phyloP scores from a whole-genome alignment of 2,329 filamentous ascomycete species.

The Ramichloridium luteum region DNA sequence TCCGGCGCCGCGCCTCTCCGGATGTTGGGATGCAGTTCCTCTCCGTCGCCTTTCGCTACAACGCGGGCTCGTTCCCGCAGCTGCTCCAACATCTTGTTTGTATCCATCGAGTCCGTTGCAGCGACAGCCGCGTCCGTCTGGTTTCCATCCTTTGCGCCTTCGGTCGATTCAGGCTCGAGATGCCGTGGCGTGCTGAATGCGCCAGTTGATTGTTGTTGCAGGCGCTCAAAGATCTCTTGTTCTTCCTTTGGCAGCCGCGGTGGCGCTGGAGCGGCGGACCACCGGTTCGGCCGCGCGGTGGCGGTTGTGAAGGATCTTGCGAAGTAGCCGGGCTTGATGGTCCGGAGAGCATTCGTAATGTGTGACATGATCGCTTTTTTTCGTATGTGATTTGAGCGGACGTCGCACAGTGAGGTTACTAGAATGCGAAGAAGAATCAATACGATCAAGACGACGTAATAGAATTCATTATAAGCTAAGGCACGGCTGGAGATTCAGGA shows the following conservation, averaged over 20 bases:
- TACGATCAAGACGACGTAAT: neutral
- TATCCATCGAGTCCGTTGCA: slow-evolving; percentile 10
- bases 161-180: slow-evolving; percentile 19
- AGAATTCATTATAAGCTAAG: no score
- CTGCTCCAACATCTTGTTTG: slow-evolving; percentile 18
- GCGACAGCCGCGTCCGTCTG: slow-evolving; percentile 4
- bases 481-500: slow-evolving; percentile 2
- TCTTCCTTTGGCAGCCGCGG: slow-evolving; percentile 78
- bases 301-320: slow-evolving; percentile 27
- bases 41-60: slow-evolving; percentile 45
- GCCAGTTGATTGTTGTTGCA: slow-evolving; percentile 65
- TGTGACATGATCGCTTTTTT: neutral
- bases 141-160: slow-evolving; percentile 4
- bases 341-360: no score
- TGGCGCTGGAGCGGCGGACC: slow-evolving; percentile 50
- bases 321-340: no score
- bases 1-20: slow-evolving; percentile 71
- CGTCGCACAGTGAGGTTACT: neutral
- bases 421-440: neutral
- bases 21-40: slow-evolving; percentile 58
- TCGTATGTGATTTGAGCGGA: no score
- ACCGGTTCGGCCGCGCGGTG: slow-evolving; percentile 30
- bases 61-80: slow-evolving; percentile 31
- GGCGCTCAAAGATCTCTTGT: slow-evolving; percentile 79
- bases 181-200: slow-evolving; percentile 56